Conservation (phyloP, 2,329 filamentous ascomycete species). For the Sporothrix sp. region DNA sequence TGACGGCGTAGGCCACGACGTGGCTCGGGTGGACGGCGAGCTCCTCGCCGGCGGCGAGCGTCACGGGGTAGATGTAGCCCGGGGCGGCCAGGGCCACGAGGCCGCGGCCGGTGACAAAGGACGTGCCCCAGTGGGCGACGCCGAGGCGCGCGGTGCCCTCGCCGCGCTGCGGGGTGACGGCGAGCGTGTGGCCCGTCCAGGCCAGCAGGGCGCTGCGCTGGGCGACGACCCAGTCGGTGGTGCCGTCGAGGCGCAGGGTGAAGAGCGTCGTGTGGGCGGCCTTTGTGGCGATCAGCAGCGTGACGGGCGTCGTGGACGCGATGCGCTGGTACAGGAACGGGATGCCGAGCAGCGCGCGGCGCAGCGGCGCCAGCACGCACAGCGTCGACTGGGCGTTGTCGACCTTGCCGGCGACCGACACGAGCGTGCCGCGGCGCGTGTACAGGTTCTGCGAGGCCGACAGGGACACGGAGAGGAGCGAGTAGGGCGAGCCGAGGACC, state of each 20-base stretch:
- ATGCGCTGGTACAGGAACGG: slow-evolving; percentile 93
- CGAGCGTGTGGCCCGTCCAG: slow-evolving; percentile 86
- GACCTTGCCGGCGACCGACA: slow-evolving; percentile 79
- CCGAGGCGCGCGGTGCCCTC: slow-evolving; percentile 43
- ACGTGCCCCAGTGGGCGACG: slow-evolving; percentile 84
- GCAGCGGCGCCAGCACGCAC: slow-evolving; percentile 74
- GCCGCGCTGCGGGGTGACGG: slow-evolving; percentile 58
- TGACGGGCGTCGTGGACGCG: slow-evolving; percentile 77
- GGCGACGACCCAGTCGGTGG: slow-evolving; percentile 87
- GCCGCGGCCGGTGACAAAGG: slow-evolving; percentile 77
- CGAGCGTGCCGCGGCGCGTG: slow-evolving; percentile 81
- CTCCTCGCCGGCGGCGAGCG: slow-evolving; percentile 71
- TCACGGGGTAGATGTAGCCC: slow-evolving; percentile 82
- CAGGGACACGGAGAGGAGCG: slow-evolving; percentile 83
- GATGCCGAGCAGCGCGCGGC: slow-evolving; percentile 69
- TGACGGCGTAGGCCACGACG: slow-evolving; percentile 80
- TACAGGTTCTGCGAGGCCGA: slow-evolving; percentile 91
- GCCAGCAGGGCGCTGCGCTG: slow-evolving; percentile 84
- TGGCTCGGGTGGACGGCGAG: slow-evolving; percentile 87
- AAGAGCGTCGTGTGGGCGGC: slow-evolving; percentile 79
- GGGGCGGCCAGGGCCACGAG: slow-evolving; percentile 75
- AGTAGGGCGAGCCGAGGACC: slow-evolving; percentile 84
- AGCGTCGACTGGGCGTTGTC: slow-evolving; percentile 89
- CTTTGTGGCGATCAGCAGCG: slow-evolving; percentile 79
- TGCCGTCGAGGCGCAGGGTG: slow-evolving; percentile 82